phyloP scores from a whole-genome alignment of 306 rosid species.

The Oxytropis ochrocephala region DNA sequence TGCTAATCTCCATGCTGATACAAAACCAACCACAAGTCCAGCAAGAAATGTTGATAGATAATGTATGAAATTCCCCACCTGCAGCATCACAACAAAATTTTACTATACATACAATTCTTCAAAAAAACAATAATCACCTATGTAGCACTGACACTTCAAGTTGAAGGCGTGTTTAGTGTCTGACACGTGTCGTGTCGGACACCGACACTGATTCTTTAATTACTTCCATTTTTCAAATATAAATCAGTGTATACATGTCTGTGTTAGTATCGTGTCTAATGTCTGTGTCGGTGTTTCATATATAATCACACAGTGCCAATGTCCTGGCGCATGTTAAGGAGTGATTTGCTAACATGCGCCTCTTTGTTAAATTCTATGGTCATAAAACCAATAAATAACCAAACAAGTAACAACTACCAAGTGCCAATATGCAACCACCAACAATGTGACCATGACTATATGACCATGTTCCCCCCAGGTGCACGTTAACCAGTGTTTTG shows the following conservation, averaged over 20 bases:
- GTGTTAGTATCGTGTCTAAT: neutral
- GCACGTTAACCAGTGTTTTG: neutral
- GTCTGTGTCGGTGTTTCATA: neutral
- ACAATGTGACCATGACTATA: neutral
- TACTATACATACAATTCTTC: neutral
- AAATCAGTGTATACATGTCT: neutral
- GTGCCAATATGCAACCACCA: neutral
- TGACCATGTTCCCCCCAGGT: neutral
- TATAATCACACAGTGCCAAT: neutral
- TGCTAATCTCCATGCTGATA: conserved; percentile 95
- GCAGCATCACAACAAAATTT: neutral
- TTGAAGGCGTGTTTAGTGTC: too few species aligned
- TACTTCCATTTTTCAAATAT: too few species aligned
- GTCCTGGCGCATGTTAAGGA: neutral
- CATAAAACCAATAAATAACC: neutral
- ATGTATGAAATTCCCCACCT: conserved; percentile 99
- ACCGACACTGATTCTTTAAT: too few species aligned
- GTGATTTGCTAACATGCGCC: neutral
- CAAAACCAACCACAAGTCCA: conserved; percentile 96
- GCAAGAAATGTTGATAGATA: conserved; percentile 97
- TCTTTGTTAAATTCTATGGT: neutral
- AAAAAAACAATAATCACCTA: neutral
- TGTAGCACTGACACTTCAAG: too few species aligned
- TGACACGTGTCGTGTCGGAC: too few species aligned
- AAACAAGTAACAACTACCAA: neutral